phyloP scores from a whole-genome alignment of 2,329 filamentous ascomycete species.

The Ceratocystis alfenasii region DNA sequence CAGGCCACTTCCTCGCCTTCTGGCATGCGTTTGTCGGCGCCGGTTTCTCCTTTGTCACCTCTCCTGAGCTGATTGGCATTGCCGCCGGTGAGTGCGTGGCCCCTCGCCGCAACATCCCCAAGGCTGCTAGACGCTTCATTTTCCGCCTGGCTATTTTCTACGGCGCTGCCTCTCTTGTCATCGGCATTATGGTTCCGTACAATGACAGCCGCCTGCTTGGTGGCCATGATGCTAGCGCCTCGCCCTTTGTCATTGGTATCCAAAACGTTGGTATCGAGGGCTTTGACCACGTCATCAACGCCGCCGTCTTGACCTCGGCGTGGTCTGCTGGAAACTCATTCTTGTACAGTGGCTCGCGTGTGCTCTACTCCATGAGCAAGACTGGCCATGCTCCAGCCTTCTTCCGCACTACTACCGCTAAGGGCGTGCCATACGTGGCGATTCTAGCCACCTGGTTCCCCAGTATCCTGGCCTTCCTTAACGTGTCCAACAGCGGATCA shows the following conservation, averaged over 20 bases:
- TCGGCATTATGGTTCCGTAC: constrained; percentile 52
- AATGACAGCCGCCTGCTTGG: constrained; percentile 49
- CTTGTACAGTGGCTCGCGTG: constrained; percentile 55
- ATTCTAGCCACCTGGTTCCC: constrained; percentile 46
- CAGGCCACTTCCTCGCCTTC: constrained; percentile 46
- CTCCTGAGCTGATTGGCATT: constrained; percentile 50
- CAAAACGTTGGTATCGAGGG: constrained; percentile 50
- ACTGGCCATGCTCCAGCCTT: constrained; percentile 52
- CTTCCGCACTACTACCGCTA: constrained; percentile 45
- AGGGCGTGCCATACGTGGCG: constrained; percentile 48
- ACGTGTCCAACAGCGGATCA: constrained; percentile 49
- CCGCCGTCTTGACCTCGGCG: constrained; percentile 53
- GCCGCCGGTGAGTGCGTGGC: constrained; percentile 54
- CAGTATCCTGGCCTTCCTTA: constrained; percentile 58
- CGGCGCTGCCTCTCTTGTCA: constrained; percentile 47
- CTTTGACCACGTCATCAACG: constrained; percentile 57
- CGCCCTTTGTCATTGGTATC: constrained; percentile 57
- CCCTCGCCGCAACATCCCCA: constrained; percentile 54
- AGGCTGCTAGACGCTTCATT: constrained; percentile 49
- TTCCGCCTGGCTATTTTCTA: constrained; percentile 54
- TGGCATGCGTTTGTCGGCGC: constrained; percentile 47
- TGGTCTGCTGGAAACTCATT: constrained; percentile 51
- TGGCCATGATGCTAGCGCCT: constrained; percentile 47
- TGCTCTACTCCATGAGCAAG: constrained; percentile 56
- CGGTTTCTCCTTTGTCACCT: constrained; percentile 50